phyloP scores from a whole-genome alignment of 1,284 basidiomycete species.

The Xerocomus cyaneibrunnescens region DNA sequence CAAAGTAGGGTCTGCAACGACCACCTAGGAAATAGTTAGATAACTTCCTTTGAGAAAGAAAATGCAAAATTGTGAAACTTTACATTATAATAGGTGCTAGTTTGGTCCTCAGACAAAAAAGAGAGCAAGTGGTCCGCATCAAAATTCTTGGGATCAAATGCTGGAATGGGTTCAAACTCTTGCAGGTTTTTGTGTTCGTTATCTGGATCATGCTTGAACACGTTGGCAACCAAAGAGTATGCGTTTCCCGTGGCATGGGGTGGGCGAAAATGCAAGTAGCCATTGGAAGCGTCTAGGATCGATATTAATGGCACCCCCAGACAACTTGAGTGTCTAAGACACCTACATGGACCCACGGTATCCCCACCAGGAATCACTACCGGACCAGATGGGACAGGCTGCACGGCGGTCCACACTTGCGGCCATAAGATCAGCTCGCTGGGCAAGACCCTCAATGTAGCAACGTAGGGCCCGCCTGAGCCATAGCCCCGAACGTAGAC shows the following conservation, averaged over 20 bases:
- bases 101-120: constrained; percentile 3
- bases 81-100: constrained; percentile 12
- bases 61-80: background rate
- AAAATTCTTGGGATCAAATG: background rate
- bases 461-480: constrained; percentile 8
- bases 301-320: background rate
- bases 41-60: background rate
- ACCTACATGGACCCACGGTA: constrained; percentile 5
- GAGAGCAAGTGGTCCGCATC: background rate
- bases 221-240: constrained; percentile 13
- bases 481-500: constrained; percentile 13
- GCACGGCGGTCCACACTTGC: constrained; percentile 3
- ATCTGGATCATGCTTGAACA: background rate
- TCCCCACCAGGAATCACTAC: constrained; percentile 4
- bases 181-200: background rate
- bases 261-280: constrained; percentile 9
- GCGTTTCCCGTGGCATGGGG: constrained; percentile 1
- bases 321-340: background rate
- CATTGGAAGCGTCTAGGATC: constrained; percentile 2
- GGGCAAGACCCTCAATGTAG: constrained; percentile 8
- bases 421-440: constrained; percentile 18
- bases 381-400: constrained; percentile 2
- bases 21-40: constrained; percentile 1
- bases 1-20: constrained; percentile 16
- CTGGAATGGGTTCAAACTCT: background rate